Evolutionary conservation across 2,329 filamentous ascomycete genomes (phyloP), one percentile per base, ranked within the genome.

Genomic region (Penicillium psychrosexuale): DNA sequence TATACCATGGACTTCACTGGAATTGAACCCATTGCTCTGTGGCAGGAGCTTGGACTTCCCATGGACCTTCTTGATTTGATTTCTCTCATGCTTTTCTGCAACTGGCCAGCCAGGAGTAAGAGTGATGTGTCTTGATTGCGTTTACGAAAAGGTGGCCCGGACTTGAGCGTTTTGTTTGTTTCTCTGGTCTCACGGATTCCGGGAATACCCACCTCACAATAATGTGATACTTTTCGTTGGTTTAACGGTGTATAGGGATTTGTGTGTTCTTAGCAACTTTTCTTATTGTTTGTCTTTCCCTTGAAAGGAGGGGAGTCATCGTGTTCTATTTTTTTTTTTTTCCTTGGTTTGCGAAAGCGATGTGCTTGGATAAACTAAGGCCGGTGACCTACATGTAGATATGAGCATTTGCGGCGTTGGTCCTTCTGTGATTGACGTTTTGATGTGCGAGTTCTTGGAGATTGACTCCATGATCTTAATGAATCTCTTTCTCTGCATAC

Each of bases 351-450:
- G 53, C 61, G 58, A 63, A 58, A 60, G 65, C 62, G 56, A 55
- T 61, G 62, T 63, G 66, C 66, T 70, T 66, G 66, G 62, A 67
- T 66, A 69, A 64, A 67, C 60, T 66, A 64, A 68, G 66, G 64
- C 61, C 63, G 66, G 71, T 64, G 67, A 67, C 55, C 53, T 68
- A 64, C 61, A 69, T 73, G 71, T 73, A 73, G 70, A 73, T 73
- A 72, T 69, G 67, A 71, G 71, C 71, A 73, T 73, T 64, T 65
- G 63, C 59, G 71, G 72, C 68, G 69, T 71, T 71, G 54, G 61
- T 56, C 42, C 57, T 66, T 63, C 37, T 53, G 51, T 65, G 63
- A 61, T 53, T 65, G 56, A 55, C 57, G 61, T 56, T 56, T 59
- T 61, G 56, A 50, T 53, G 57, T 62, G 46, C 50, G 30, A 50